Conservation (phyloP, 805 yeast species). For the Candida verbasci region DNA sequence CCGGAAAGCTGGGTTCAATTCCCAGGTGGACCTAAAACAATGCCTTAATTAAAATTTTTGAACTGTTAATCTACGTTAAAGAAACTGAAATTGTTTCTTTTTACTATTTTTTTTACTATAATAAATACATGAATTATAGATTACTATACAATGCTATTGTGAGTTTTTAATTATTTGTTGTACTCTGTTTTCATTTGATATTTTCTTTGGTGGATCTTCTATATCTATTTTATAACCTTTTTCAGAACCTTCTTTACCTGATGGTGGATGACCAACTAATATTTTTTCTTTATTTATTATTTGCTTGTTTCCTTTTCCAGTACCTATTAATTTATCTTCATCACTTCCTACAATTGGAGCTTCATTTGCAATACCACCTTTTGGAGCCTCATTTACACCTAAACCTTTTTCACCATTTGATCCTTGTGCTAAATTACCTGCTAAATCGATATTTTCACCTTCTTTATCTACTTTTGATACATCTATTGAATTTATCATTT, state of each 20-base stretch:
- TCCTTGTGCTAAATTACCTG: constrained; percentile 34
- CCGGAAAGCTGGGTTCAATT: constrained; percentile 34
- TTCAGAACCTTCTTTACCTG: constrained; percentile 1
- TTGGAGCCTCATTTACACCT: constrained; percentile 41
- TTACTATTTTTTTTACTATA: no score
- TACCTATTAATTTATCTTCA: constrained; percentile 25
- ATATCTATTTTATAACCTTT: constrained; percentile 1
- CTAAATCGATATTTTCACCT: constrained; percentile 30
- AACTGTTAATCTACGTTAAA: no score
- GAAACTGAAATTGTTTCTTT: no score
- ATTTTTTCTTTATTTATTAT: constrained; percentile 4
- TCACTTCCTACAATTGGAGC: constrained; percentile 40
- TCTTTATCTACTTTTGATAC: constrained; percentile 30
- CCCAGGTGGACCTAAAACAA: constrained; percentile 20
- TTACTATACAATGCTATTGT: no score
- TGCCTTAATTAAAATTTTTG: no score
- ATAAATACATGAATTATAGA: no score
- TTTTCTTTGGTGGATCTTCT: neutral
- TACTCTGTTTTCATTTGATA: constrained; percentile 6
- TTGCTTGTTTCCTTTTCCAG: constrained; percentile 13
- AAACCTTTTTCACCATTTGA: constrained; percentile 36
- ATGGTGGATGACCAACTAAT: constrained; percentile 4
- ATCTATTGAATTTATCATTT: constrained; percentile 23
- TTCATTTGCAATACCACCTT: constrained; percentile 45
- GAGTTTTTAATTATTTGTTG: constrained; percentile 7